Percentiles rank a stretch among this genome's conserved stretches.
Conservation (phyloP, 768 basidiomycete genomes). For the Boletus rufocinnamomeus region DNA sequence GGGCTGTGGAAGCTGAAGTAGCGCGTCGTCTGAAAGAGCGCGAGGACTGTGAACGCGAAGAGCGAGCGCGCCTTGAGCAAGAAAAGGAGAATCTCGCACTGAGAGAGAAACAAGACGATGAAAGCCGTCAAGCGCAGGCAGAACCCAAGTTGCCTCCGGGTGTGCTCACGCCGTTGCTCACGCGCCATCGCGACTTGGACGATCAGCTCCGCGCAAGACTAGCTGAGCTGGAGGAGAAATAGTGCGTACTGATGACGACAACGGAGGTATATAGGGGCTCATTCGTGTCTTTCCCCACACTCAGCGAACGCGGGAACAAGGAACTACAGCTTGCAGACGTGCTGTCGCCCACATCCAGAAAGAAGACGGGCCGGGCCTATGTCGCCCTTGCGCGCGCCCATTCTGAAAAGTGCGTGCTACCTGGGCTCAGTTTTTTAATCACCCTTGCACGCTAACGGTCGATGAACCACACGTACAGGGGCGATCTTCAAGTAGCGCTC, state of each 20-base stretch:
- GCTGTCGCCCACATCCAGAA: conserved; percentile 71
- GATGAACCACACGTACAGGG: conserved; percentile 42
- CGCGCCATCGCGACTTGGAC: conserved; percentile 68
- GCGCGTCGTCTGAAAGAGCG: conserved; percentile 57
- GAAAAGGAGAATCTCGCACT: conserved; percentile 31
- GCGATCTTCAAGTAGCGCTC: conserved; percentile 77
- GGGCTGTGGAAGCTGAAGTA: conserved; percentile 74
- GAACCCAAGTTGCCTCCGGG: conserved; percentile 33
- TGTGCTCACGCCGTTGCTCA: conserved; percentile 61
- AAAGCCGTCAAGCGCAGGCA: conserved; percentile 7
- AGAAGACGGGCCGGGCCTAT: conserved; percentile 81
- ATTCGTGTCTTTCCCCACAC: background rate
- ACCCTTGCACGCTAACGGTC: background rate
- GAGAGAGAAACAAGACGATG: conserved; percentile 16
- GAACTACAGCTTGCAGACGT: conserved; percentile 62
- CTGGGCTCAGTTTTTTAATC: background rate
- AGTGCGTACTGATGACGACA: conserved; percentile 48
- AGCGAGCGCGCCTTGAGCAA: conserved; percentile 28
- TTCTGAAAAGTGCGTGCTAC: conserved; percentile 67
- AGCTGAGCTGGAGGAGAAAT: conserved; percentile 69
- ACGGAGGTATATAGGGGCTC: conserved; percentile 14
- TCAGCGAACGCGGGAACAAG: conserved; percentile 61
- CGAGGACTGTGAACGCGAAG: conserved; percentile 39
- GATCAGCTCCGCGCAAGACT: conserved; percentile 64
- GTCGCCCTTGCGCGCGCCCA: conserved; percentile 81